Base-by-base conservation (phyloP, 2,329 filamentous ascomycete genomes). In the Aureobasidium namibiae region DNA sequence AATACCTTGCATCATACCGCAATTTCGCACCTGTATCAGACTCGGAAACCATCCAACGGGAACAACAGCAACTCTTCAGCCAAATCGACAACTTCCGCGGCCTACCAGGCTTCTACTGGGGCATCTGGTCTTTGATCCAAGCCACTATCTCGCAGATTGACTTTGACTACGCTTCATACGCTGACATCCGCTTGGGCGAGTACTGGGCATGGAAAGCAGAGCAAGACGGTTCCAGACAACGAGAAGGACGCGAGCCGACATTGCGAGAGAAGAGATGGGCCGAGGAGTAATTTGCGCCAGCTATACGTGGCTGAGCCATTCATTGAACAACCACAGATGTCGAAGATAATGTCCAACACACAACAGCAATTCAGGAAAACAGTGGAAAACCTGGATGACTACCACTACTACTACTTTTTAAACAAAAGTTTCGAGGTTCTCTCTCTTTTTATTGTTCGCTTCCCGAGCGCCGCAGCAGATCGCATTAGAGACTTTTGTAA, bases 111-210 rank as follows among this genome's bases (percentile, higher is more conserved):
- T 90, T 99, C 69, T 87, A 85, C 69, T 87, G 84, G 92, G 94
- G 94, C 24, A 90, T 96, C 60, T 99, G 94, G 94, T 88, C 91
- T 8, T 77, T 95, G 63, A 97, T 99, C 64, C 94, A 99, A 77
- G 89, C 92, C 2, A 89, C 84, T 58, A 97, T 99, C 65, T 95
- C 90, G 11, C 84, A 92, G 64, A 99, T 99, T 67, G 89, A 96
- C 70, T 99, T 99, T 69, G 92, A 99, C 74, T 99, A 99, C 71
- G 89, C 90, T 44, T 84, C 82, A 9, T 99, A 97, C 71, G 92
- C 94, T 11, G 90, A 96, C 72, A 75, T 87, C 16, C 81, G 94
- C 59, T 78, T 99, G 6, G 86, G 88, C 53, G 94, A 97, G 76
- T 97, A 96, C 75, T 95, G 87, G 82, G 90, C 87, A 4, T 96